These are phyloP conservation scores for Phytophthora fragariae DNA, from an alignment of 352 stramenopile species.

Conservation along the genomic window DNA sequence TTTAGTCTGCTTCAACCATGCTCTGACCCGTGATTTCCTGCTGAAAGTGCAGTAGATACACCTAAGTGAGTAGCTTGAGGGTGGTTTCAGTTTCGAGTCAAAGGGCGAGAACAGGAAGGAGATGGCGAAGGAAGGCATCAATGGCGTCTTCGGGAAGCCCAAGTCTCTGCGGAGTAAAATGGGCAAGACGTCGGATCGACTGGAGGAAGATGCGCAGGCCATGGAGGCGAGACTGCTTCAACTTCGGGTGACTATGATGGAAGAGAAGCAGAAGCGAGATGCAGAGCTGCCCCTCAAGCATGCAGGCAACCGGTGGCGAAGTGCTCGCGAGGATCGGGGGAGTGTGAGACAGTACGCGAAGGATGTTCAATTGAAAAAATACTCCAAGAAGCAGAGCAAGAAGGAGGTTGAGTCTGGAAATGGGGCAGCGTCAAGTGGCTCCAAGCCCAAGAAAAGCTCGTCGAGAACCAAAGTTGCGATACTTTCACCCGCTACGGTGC, in stretches of 20 bases:
- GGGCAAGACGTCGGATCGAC: slow-evolving; percentile 55
- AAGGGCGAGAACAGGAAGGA: not conserved
- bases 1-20: no score
- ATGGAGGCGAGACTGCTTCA: slow-evolving; percentile 77
- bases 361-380: slow-evolving; percentile 60
- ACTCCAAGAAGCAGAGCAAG: slow-evolving; percentile 36
- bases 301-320: slow-evolving; percentile 76
- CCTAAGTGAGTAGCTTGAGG: no score
- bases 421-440: slow-evolving; percentile 1
- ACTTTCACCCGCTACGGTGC: slow-evolving; percentile 49
- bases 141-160: slow-evolving; percentile 39
- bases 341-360: slow-evolving; percentile 77
- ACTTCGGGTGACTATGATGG: slow-evolving; percentile 62
- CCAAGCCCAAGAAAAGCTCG: slow-evolving; percentile 24
- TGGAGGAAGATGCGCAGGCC: slow-evolving; percentile 73
- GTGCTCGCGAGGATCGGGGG: slow-evolving; percentile 73
- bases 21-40: no score
- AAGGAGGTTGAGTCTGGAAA: not conserved
- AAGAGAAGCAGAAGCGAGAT: slow-evolving; percentile 74
- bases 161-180: slow-evolving; percentile 20
- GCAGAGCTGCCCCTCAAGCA: slow-evolving; percentile 65
- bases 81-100: no score
- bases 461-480: slow-evolving; percentile 18
- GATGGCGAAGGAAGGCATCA: slow-evolving; percentile 43
- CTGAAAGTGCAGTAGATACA: no score